phyloP scores from a whole-genome alignment of 768 basidiomycete genomes.

The Boletus edulis region DNA sequence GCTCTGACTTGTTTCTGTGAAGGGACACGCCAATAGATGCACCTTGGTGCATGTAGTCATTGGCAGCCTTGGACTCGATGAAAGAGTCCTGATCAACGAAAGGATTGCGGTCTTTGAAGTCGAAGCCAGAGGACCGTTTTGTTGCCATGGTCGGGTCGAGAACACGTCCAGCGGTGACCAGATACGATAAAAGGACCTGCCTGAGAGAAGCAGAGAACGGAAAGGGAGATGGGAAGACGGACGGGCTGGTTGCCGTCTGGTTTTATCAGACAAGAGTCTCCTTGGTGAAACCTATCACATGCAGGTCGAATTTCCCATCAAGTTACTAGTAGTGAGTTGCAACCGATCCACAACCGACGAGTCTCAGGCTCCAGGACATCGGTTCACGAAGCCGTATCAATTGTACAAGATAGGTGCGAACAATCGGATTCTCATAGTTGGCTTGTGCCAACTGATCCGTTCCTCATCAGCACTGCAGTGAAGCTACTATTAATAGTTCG shows the following conservation, averaged over 20 bases:
- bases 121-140: conserved; percentile 60
- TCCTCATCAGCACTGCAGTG: too few species aligned
- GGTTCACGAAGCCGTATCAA: not conserved
- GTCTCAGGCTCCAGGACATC: not conserved
- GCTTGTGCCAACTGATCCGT: too few species aligned
- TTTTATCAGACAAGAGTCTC: not conserved
- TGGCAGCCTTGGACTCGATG: conserved; percentile 27
- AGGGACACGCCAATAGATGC: conserved; percentile 43
- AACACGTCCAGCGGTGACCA: conserved; percentile 17
- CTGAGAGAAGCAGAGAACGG: conserved; percentile 16
- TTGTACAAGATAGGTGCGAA: too few species aligned
- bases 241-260: not conserved
- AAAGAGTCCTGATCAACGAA: conserved; percentile 53
- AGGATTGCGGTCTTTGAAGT: conserved; percentile 59
- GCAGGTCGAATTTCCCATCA: conserved; percentile 4
- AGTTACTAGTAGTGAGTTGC: not conserved
- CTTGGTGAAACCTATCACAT: conserved; percentile 6
- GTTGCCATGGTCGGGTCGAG: conserved; percentile 26
- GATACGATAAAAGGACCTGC: conserved; percentile 26
- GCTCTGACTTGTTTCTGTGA: conserved; percentile 85
- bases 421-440: too few species aligned
- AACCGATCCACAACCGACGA: not conserved
- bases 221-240: not conserved
- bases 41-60: conserved; percentile 28
- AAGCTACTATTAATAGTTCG: too few species aligned